Evolutionary conservation across 495 filamentous ascomycete genomes (phyloP).

Genomic region (Penicillium maclennaniae): DNA sequence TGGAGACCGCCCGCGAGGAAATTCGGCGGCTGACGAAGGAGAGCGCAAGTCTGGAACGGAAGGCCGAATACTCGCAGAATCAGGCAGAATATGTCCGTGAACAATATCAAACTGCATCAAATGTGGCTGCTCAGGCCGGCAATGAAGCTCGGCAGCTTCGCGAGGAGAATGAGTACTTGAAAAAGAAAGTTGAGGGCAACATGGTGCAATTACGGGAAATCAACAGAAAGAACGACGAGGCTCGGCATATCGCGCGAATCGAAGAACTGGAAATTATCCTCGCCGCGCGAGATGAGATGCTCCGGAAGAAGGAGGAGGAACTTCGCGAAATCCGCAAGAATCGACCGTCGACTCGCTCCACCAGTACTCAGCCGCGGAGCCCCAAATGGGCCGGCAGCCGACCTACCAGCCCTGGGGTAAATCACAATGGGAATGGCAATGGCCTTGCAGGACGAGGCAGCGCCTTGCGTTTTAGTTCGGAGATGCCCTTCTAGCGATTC

Average conservation of each 20-base stretch:
- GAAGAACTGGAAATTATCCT: slow-evolving; percentile 47
- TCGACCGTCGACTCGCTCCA: slow-evolving; percentile 43
- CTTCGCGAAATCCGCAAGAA: slow-evolving; percentile 53
- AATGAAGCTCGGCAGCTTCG: slow-evolving; percentile 50
- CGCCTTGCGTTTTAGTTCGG: slow-evolving; percentile 40
- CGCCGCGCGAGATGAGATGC: slow-evolving; percentile 40
- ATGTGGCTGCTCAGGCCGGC: slow-evolving; percentile 44
- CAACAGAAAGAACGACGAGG: slow-evolving; percentile 40
- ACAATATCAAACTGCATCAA: slow-evolving; percentile 63
- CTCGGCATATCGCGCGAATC: slow-evolving; percentile 37
- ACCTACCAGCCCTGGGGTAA: slow-evolving; percentile 43
- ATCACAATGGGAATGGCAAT: slow-evolving; percentile 30
- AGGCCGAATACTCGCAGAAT: slow-evolving; percentile 49
- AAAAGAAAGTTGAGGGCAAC: slow-evolving; percentile 50
- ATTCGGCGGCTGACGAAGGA: slow-evolving; percentile 41
- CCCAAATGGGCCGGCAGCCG: slow-evolving; percentile 42
- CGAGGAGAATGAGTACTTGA: slow-evolving; percentile 43
- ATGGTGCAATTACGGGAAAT: slow-evolving; percentile 48
- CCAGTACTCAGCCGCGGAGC: slow-evolving; percentile 45
- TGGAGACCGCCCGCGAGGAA: slow-evolving; percentile 45
- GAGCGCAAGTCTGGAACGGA: slow-evolving; percentile 41
- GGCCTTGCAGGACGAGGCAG: slow-evolving; percentile 33
- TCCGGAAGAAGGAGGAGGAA: slow-evolving; percentile 59
- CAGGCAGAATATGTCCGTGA: slow-evolving; percentile 56
- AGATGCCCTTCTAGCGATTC: slow-evolving; percentile 27